Evolutionary conservation across 2,329 filamentous ascomycete species (phyloP).

Genomic region (Volutella citrinella): DNA sequence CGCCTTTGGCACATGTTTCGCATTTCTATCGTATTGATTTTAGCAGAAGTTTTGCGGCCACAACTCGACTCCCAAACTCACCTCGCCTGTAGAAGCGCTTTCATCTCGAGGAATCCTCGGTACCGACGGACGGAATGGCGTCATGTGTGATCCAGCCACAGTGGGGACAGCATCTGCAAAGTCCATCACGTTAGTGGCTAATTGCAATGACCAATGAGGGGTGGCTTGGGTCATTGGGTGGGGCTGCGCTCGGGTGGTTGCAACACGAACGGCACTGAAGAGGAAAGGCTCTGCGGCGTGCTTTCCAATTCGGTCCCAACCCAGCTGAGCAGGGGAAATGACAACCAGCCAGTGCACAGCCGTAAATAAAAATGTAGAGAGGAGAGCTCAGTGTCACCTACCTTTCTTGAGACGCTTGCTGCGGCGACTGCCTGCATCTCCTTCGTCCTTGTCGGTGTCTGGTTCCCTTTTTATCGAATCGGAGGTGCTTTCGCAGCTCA

Average conservation of each 20-base stretch:
- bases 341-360: conserved; percentile 1
- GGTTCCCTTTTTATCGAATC: conserved; percentile 48
- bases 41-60: too few relatives aligned
- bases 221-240: conserved; percentile 16
- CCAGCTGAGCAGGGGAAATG: conserved; percentile 3
- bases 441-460: conserved; percentile 52
- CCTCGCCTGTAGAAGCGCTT: conserved; percentile 40
- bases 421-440: conserved; percentile 68
- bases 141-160: conserved; percentile 96
- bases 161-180: conserved; percentile 64
- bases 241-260: too few relatives aligned
- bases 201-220: conserved; percentile 21
- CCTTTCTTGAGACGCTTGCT: conserved; percentile 88
- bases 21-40: too few relatives aligned
- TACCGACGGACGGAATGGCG: conserved; percentile 79
- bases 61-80: conserved; percentile 17
- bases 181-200: conserved; percentile 20
- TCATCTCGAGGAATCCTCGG: conserved; percentile 62
- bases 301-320: conserved; percentile 11
- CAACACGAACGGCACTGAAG: conserved; percentile 13
- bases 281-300: conserved; percentile 16
- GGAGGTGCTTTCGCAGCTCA: conserved; percentile 55
- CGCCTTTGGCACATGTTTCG: conserved; percentile 78
- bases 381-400: conserved; percentile 12
- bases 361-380: too few relatives aligned